These are phyloP conservation scores for Eragrostis tef DNA, from an alignment of 202 grass and related monocot species.

Conservation along the genomic window DNA sequence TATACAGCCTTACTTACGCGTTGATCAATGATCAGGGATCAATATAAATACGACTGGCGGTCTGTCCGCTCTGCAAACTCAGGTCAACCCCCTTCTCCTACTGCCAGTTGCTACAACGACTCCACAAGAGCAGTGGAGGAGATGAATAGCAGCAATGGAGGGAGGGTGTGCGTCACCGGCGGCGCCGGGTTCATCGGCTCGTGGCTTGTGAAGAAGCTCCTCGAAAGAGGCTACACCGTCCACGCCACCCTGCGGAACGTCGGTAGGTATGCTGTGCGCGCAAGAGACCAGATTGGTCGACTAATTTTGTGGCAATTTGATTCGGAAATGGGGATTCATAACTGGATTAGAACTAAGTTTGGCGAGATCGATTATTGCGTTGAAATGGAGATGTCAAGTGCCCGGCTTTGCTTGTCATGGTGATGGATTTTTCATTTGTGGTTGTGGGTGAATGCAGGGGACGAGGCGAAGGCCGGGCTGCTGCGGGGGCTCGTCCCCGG, in stretches of 20 bases:
- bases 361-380: too few species aligned
- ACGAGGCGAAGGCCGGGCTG: constrained; percentile 49
- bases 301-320: not conserved
- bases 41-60: not conserved
- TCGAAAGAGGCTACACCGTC: constrained; percentile 49
- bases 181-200: constrained; percentile 67
- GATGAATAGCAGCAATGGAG: not conserved
- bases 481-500: constrained; percentile 53
- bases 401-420: not conserved
- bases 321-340: too few species aligned
- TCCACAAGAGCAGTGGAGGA: too few species aligned
- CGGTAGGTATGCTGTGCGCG: constrained; percentile 29
- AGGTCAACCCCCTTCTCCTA: not conserved
- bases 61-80: not conserved
- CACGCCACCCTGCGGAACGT: constrained; percentile 58
- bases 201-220: constrained; percentile 66
- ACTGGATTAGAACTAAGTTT: too few species aligned
- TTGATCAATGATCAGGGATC: too few species aligned
- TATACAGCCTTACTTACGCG: not conserved
- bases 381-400: not conserved
- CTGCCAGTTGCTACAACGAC: too few species aligned
- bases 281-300: not conserved
- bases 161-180: constrained; percentile 57
- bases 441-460: constrained; percentile 38
- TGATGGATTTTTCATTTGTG: not conserved